Conservation (phyloP, 345 rosid species). For the Schrenkiella parvula region DNA sequence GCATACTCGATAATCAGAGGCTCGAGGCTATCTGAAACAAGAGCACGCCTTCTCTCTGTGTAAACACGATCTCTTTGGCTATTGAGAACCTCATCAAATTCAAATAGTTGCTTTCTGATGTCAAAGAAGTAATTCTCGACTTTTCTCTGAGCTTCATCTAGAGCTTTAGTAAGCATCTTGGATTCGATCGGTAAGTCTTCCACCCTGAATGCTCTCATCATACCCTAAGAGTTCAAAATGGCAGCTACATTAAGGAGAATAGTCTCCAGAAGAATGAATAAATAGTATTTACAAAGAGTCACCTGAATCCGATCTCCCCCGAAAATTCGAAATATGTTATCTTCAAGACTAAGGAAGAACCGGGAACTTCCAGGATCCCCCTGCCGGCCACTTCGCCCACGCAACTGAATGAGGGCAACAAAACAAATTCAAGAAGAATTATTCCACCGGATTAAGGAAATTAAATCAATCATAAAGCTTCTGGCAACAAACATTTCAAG, state of each 20-base stretch:
- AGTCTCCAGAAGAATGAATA: not conserved
- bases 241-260: conserved; percentile 1
- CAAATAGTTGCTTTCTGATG: conserved; percentile 86
- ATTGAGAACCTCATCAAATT: conserved; percentile 91
- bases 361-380: conserved; percentile 99
- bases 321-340: conserved; percentile 86
- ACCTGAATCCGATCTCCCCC: conserved; percentile 98
- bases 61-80: conserved; percentile 98
- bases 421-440: not conserved
- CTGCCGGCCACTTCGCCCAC: conserved; percentile 94
- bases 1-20: conserved; percentile 91
- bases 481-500: not conserved
- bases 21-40: conserved; percentile 75
- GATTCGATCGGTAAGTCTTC: conserved; percentile 97
- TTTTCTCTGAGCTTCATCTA: conserved; percentile 97
- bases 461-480: not conserved
- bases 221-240: conserved; percentile 55
- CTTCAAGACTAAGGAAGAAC: conserved; percentile 97
- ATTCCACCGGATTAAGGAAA: not conserved
- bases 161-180: conserved; percentile 90
- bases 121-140: conserved; percentile 95
- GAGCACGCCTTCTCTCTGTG: conserved; percentile 93
- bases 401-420: conserved; percentile 47
- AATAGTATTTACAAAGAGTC: conserved; percentile 14
- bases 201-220: conserved; percentile 95